Conservation (phyloP, 129 eudicot genomes). For the Tagetes patula region DNA sequence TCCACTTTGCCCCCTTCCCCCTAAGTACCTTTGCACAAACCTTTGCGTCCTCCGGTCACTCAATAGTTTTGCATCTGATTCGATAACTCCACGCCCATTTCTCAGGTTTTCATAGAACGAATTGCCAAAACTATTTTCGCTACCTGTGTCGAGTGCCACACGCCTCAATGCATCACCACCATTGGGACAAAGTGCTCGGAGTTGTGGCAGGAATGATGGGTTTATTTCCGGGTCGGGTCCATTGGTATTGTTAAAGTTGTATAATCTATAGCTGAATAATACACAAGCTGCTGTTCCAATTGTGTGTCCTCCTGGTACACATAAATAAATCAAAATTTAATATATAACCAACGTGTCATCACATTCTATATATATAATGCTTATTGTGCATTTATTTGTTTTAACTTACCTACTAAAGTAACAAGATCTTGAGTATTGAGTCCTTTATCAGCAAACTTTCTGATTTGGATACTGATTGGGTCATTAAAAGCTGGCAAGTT, state of each 20-base stretch:
- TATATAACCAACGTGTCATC: background rate
- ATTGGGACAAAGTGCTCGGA: conserved; percentile 50
- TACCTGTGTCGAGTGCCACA: conserved; percentile 52
- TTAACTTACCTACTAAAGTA: conserved; percentile 64
- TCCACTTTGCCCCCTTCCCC: conserved; percentile 42
- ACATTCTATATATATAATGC: background rate
- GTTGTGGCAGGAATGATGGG: conserved; percentile 43
- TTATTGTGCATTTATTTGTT: background rate
- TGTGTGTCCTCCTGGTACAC: conserved; percentile 65
- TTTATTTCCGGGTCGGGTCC: conserved; percentile 51
- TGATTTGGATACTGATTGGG: conserved; percentile 41
- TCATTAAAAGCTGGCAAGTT: conserved; percentile 51
- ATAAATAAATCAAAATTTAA: background rate
- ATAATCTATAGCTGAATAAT: conserved; percentile 53
- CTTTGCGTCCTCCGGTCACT: conserved; percentile 40
- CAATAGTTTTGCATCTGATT: conserved; percentile 63
- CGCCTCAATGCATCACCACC: conserved; percentile 34
- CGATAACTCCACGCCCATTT: conserved; percentile 52
- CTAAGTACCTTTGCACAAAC: conserved; percentile 49
- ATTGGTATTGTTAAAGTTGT: conserved; percentile 50
- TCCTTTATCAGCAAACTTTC: conserved; percentile 45
- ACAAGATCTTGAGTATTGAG: conserved; percentile 65
- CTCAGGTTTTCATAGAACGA: conserved; percentile 47
- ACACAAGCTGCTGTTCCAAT: conserved; percentile 65
- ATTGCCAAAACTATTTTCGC: conserved; percentile 37